phyloP scores from a whole-genome alignment of 2,329 filamentous ascomycete genomes.

The Fusarium annulatum region DNA sequence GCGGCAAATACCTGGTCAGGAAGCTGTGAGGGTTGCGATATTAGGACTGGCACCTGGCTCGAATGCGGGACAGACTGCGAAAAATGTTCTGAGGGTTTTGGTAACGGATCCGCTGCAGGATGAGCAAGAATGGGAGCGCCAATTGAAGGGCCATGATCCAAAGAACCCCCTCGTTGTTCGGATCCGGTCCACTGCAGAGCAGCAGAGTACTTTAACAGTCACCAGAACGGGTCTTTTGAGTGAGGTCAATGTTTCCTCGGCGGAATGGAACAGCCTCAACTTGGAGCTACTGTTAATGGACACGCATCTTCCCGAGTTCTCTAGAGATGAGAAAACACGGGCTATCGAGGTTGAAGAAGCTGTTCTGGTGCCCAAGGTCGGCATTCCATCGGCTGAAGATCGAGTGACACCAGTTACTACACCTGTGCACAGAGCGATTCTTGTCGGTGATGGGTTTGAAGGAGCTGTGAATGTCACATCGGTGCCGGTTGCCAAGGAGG shows the following conservation, averaged over 20 bases:
- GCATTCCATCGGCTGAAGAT: slow-evolving; percentile 74
- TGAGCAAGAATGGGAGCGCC: slow-evolving; percentile 74
- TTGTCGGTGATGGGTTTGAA: slow-evolving; percentile 78
- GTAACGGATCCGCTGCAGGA: slow-evolving; percentile 75
- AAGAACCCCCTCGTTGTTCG: slow-evolving; percentile 72
- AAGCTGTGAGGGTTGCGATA: slow-evolving; percentile 69
- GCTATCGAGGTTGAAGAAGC: slow-evolving; percentile 66
- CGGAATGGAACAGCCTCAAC: slow-evolving; percentile 68
- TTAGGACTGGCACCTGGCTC: slow-evolving; percentile 58
- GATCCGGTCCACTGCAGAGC: slow-evolving; percentile 53
- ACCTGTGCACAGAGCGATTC: slow-evolving; percentile 83
- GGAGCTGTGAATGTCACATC: slow-evolving; percentile 69
- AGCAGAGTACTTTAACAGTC: slow-evolving; percentile 45
- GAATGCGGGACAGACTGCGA: slow-evolving; percentile 61
- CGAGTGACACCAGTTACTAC: slow-evolving; percentile 76
- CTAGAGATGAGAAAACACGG: slow-evolving; percentile 46
- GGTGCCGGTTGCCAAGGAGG: slow-evolving; percentile 54
- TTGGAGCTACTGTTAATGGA: slow-evolving; percentile 73
- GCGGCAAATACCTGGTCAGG: slow-evolving; percentile 65
- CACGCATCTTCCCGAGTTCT: slow-evolving; percentile 53
- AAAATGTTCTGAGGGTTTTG: slow-evolving; percentile 74
- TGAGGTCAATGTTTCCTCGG: slow-evolving; percentile 72
- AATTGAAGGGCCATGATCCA: slow-evolving; percentile 64
- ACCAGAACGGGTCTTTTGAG: slow-evolving; percentile 56
- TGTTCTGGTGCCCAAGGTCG: slow-evolving; percentile 79